Evolutionary conservation across 192 early-diverging fungal genomes (phyloP), one percentile per base, ranked within the genome.

Genomic region (Linnemannia exigua): DNA sequence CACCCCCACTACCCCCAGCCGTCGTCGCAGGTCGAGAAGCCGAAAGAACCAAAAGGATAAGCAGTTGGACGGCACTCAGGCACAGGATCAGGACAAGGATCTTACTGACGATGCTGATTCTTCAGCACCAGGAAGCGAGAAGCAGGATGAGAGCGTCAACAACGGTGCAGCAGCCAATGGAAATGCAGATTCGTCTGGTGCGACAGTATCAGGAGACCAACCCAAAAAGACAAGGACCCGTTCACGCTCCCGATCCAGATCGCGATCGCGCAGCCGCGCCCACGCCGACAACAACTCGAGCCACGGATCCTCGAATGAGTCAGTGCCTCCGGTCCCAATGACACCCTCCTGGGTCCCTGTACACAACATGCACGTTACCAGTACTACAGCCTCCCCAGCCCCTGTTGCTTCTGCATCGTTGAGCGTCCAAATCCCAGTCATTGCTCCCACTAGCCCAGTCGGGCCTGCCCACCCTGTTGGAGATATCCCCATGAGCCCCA

Each of bases 271-370:
- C 38, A 85, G 54, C 28, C 82, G 74, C 19, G 66, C 68, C n/a
- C 72, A 79, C 72, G 82, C 74, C 5, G 82, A 79, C 22, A 86
- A 77, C 52, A 72, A 69, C 25, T 83, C 81, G 1, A 74, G 76
- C 33, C 81, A 83, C 15, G 73, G 76, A 38, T 68, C 79, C 0
- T 80, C 84, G 5, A 80, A 71, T 19, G 78, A 80, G 33, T 73
- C 78, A 17, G 78, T 86, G 1, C 84, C 84, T 16, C 84, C 84
- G 31, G 84, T 86, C 3, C 84, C 84, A 20, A 78, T 80, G 71
- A 86, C 84, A 15, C 84, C 84, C 0, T 86, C 84, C 0, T 86
- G 84, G 84, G 84, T 86, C 8, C 77, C 84, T 69, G 48, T 68
- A 3, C 83, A 85, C 36, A 85, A 79, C 54, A 79, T 85, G 82